Conservation (phyloP, 306 rosid species). For the Aeschynomene evenia region DNA sequence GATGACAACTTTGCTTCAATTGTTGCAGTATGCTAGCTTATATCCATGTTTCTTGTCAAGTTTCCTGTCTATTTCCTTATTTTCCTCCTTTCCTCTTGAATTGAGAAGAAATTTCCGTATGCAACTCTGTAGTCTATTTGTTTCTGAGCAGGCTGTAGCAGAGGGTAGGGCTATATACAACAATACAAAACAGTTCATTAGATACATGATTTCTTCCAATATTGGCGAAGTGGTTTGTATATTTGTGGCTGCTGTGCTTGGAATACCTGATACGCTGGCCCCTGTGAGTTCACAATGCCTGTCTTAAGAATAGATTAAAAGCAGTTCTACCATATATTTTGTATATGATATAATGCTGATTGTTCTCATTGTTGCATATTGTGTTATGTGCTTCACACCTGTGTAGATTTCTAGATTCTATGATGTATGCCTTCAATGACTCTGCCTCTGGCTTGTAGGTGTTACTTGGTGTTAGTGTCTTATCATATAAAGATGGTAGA, state of each 20-base stretch:
- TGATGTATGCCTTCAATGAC: slow-evolving; percentile 5
- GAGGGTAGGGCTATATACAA: slow-evolving; percentile 98
- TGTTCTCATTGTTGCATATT: background rate
- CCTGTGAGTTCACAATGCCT: slow-evolving; percentile 64
- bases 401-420: slow-evolving; percentile 4
- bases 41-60: slow-evolving; percentile 24
- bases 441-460: slow-evolving; percentile 4
- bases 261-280: slow-evolving; percentile 96
- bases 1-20: slow-evolving; percentile 97
- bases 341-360: background rate
- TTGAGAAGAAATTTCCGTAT: slow-evolving; percentile 11
- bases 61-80: slow-evolving; percentile 1
- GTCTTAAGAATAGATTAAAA: slow-evolving; percentile 11
- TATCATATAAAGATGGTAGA: slow-evolving; percentile 9
- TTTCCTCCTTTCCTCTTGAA: background rate
- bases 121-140: slow-evolving; percentile 30
- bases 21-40: slow-evolving; percentile 71
- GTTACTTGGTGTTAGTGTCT: slow-evolving; percentile 6
- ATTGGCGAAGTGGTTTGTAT: slow-evolving; percentile 99
- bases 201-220: slow-evolving; percentile 99
- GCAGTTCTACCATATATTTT: slow-evolving; percentile 8
- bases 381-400: slow-evolving; percentile 8
- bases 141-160: slow-evolving; percentile 78
- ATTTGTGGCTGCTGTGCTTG: slow-evolving; percentile 98
- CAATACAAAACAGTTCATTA: slow-evolving; percentile 92